Evolutionary conservation across 129 eudicot species (phyloP).

Genomic region (Mikania micrantha): DNA sequence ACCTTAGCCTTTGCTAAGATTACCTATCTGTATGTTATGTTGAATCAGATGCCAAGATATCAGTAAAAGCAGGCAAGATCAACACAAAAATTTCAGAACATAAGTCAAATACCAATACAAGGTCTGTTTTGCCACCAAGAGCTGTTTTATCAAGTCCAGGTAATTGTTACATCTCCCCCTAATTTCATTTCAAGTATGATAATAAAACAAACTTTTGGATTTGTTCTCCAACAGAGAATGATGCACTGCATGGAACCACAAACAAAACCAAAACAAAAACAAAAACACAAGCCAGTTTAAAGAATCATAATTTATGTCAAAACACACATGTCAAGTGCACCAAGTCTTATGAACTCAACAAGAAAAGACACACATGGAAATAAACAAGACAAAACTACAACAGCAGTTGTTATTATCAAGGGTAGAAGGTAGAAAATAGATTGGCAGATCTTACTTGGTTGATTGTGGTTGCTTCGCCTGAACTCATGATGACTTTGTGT

Average conservation of each 20-base stretch:
- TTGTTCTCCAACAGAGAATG: slow-evolving; percentile 39
- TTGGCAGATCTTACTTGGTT: slow-evolving; percentile 5
- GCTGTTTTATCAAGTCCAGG: slow-evolving; percentile 95
- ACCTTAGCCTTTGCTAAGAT: neutral
- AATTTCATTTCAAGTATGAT: neutral
- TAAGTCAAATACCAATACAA: slow-evolving; percentile 32
- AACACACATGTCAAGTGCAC: slow-evolving; percentile 49
- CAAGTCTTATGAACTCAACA: slow-evolving; percentile 13
- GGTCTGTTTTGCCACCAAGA: slow-evolving; percentile 67
- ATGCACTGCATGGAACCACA: slow-evolving; percentile 32
- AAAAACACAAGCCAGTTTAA: slow-evolving; percentile 20
- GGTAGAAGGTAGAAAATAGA: neutral
- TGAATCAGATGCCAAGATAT: slow-evolving; percentile 17
- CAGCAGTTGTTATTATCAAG: neutral
- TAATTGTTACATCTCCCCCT: neutral
- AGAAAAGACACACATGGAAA: slow-evolving; percentile 30
- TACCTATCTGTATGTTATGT: neutral
- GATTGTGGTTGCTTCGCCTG: no score
- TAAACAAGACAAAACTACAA: neutral
- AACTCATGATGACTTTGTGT: neutral
- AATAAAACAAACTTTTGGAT: slow-evolving; percentile 11
- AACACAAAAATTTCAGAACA: slow-evolving; percentile 24
- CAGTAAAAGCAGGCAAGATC: slow-evolving; percentile 20
- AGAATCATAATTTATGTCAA: slow-evolving; percentile 28
- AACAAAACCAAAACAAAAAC: slow-evolving; percentile 28